Evolutionary conservation across 257 asterid species (phyloP).

Genomic region (Rehmannia glutinosa): DNA sequence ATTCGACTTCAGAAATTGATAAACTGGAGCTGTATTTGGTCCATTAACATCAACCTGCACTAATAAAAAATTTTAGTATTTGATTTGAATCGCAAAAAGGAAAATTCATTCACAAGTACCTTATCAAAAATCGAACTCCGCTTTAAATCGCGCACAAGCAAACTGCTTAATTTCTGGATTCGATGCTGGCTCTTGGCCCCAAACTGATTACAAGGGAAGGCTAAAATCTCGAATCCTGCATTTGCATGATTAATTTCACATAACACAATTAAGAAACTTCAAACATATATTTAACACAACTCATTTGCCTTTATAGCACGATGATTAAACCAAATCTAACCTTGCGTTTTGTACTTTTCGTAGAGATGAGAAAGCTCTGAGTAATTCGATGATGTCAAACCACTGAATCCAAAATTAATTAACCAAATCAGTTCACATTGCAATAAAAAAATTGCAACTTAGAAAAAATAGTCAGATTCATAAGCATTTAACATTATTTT

Average conservation of each 20-base stretch:
- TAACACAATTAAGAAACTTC: not conserved
- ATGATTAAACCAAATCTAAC: conserved; percentile 34
- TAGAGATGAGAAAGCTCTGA: conserved; percentile 74
- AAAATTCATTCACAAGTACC: conserved; percentile 31
- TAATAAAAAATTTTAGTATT: conserved; percentile 15
- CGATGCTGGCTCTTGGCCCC: conserved; percentile 98
- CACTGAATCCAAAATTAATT: conserved; percentile 50
- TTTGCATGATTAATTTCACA: not conserved
- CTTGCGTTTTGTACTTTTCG: conserved; percentile 83
- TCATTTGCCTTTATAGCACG: not conserved
- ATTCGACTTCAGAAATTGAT: conserved; percentile 73
- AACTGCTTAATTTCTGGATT: conserved; percentile 78
- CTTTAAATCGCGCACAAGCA: conserved; percentile 83
- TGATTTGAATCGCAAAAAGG: not conserved
- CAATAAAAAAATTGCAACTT: not conserved
- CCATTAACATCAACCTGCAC: conserved; percentile 94
- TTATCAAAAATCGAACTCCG: conserved; percentile 87
- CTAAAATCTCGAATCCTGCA: conserved; percentile 89
- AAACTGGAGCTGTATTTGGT: conserved; percentile 87
- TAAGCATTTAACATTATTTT: not conserved
- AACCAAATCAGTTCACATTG: conserved; percentile 27
- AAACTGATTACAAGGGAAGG: conserved; percentile 95
- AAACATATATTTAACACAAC: not conserved
- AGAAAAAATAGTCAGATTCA: conserved; percentile 4
- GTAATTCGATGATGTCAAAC: conserved; percentile 87